Conservation (phyloP, 352 stramenopile genomes). For the Globisporangium radiosum region DNA sequence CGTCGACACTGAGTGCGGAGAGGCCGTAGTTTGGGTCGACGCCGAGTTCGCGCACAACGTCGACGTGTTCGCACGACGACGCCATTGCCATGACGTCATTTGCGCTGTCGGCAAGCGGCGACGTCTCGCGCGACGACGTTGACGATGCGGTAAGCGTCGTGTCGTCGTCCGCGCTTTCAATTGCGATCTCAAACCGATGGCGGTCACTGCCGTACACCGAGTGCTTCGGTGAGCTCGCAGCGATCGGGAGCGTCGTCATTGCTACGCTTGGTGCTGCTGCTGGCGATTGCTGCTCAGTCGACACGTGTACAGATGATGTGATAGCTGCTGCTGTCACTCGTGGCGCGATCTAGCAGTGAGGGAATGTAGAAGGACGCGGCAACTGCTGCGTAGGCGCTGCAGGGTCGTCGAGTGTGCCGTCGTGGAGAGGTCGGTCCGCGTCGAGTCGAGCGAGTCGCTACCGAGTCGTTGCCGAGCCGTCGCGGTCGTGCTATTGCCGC, state of each 20-base stretch:
- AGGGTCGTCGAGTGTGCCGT: background rate
- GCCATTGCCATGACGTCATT: conserved; percentile 8
- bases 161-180: conserved; percentile 5
- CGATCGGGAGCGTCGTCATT: conserved; percentile 14
- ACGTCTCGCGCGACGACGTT: conserved; percentile 8
- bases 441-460: too few species aligned
- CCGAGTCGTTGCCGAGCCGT: too few species aligned
- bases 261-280: background rate
- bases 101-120: background rate
- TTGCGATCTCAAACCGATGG: conserved; percentile 8
- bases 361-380: background rate
- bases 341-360: background rate
- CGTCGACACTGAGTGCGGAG: conserved; percentile 36
- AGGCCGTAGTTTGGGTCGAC: conserved; percentile 67
- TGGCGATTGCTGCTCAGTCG: background rate
- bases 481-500: too few species aligned
- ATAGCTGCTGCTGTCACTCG: background rate
- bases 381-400: background rate
- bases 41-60: conserved; percentile 53
- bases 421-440: too few species aligned
- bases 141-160: conserved; percentile 9
- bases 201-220: conserved; percentile 6
- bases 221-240: conserved; percentile 4
- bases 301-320: too few species aligned
- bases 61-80: conserved; percentile 41